A percentile compares a stretch with the other conserved stretches of the same genome.
phyloP scores from a whole-genome alignment of 176 grass and related monocot species.

The Eragrostis curvula region DNA sequence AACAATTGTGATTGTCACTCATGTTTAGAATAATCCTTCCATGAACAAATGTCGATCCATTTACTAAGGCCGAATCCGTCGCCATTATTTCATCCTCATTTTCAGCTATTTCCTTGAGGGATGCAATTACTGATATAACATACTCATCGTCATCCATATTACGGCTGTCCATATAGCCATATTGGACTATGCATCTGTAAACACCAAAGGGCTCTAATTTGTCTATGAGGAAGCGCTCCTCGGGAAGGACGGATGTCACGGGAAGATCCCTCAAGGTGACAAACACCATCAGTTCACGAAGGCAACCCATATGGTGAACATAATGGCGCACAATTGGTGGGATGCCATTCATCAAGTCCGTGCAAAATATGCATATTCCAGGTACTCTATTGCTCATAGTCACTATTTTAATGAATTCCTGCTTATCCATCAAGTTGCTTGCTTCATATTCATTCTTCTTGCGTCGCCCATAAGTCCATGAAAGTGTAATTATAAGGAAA shows the following conservation, averaged over 20 bases:
- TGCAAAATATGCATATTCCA: slow-evolving; percentile 78
- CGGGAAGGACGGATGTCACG: slow-evolving; percentile 63
- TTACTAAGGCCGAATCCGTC: slow-evolving; percentile 54
- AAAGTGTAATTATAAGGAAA: slow-evolving; percentile 69
- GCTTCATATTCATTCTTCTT: slow-evolving; percentile 76
- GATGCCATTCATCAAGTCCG: slow-evolving; percentile 81
- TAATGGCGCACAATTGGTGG: slow-evolving; percentile 78
- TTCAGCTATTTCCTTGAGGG: slow-evolving; percentile 61
- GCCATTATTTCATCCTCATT: slow-evolving; percentile 40
- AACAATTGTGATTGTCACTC: slow-evolving; percentile 32
- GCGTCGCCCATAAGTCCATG: slow-evolving; percentile 82
- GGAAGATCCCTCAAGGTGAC: slow-evolving; percentile 71
- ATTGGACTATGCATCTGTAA: slow-evolving; percentile 83
- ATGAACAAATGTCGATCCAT: slow-evolving; percentile 70
- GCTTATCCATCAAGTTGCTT: slow-evolving; percentile 47
- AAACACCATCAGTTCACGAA: slow-evolving; percentile 72
- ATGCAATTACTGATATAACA: slow-evolving; percentile 54
- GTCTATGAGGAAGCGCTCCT: slow-evolving; percentile 69
- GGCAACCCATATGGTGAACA: slow-evolving; percentile 52
- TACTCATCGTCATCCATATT: slow-evolving; percentile 71
- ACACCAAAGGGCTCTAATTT: slow-evolving; percentile 66
- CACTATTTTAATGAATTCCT: slow-evolving; percentile 52
- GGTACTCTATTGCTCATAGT: slow-evolving; percentile 47
- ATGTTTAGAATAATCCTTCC: slow-evolving; percentile 73
- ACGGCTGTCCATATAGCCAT: slow-evolving; percentile 80